A percentile compares a stretch with the other conserved stretches of the same genome.
These are phyloP conservation scores for Ichthyophthirius multifiliis DNA, from an alignment of 169 alveolate species.

Conservation along the genomic window DNA sequence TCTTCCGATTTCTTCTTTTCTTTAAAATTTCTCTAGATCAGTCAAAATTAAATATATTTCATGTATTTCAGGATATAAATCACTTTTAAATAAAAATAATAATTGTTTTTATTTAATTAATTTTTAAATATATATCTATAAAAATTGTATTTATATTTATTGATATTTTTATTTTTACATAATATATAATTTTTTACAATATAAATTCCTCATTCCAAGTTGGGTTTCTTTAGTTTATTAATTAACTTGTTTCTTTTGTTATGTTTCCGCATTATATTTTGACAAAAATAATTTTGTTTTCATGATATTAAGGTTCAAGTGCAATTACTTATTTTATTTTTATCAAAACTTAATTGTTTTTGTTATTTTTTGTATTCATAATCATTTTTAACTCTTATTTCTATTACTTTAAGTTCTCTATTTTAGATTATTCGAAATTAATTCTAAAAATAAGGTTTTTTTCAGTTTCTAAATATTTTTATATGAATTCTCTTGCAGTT, in stretches of 20 bases:
- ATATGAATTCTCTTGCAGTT: neutral
- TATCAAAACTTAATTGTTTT: neutral
- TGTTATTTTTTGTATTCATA: neutral
- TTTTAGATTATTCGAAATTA: neutral
- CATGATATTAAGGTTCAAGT: neutral
- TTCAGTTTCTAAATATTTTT: neutral
- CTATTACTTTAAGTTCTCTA: neutral
- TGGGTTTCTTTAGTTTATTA: neutral
- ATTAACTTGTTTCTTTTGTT: neutral
- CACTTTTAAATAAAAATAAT: too few relatives aligned
- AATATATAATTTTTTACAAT: constrained; percentile 4
- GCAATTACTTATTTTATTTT: neutral
- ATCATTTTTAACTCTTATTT: neutral
- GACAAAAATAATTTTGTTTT: neutral
- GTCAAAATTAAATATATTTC: neutral
- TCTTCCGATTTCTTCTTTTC: neutral
- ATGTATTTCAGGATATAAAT: neutral
- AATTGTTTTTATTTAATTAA: neutral
- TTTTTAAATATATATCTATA: neutral
- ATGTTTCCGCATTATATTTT: neutral
- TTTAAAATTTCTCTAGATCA: neutral
- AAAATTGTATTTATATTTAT: neutral
- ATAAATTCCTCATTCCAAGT: neutral
- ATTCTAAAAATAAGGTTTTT: constrained; percentile 1
- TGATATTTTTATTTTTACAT: neutral